Percentiles rank a stretch among this genome's conserved stretches.
Conservation (phyloP, 208 protist genomes). For the Crithidia fasciculata region DNA sequence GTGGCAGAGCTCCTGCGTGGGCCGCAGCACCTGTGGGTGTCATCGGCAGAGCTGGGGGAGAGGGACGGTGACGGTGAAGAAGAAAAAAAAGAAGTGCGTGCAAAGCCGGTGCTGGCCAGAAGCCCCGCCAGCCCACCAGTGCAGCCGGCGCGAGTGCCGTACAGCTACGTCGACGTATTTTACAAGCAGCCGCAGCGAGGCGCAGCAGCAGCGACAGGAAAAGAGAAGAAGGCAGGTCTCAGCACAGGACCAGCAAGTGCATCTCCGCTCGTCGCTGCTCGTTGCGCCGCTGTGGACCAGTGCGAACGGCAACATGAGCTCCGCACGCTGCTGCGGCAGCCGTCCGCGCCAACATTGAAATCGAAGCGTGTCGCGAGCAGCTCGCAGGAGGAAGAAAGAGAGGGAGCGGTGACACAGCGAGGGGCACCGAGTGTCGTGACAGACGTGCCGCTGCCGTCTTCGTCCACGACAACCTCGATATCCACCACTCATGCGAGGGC, state of each 20-base stretch:
- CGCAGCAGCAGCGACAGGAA: not conserved
- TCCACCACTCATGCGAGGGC: not conserved
- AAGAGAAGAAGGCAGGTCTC: not conserved
- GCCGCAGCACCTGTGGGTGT: conserved; percentile 32
- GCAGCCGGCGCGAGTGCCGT: not conserved
- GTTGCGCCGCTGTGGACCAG: conserved; percentile 22
- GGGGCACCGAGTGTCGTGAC: not conserved
- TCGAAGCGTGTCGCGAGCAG: not conserved
- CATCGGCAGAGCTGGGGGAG: not conserved
- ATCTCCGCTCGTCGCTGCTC: not conserved
- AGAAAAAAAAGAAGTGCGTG: not conserved
- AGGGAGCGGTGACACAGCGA: not conserved
- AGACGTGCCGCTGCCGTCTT: not conserved
- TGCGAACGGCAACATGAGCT: conserved; percentile 17
- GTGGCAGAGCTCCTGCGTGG: conserved; percentile 29
- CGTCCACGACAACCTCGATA: too few relatives aligned
- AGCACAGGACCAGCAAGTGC: not conserved
- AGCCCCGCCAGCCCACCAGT: not conserved
- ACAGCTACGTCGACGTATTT: conserved; percentile 32
- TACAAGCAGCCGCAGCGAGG: conserved; percentile 6
- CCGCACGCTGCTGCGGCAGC: conserved; percentile 5
- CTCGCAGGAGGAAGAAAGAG: not conserved
- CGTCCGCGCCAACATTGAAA: not conserved
- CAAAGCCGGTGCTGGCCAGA: not conserved
- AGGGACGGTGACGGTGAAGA: not conserved